Base-by-base conservation (phyloP, 345 rosid genomes). In the Boechera divaricarpa region DNA sequence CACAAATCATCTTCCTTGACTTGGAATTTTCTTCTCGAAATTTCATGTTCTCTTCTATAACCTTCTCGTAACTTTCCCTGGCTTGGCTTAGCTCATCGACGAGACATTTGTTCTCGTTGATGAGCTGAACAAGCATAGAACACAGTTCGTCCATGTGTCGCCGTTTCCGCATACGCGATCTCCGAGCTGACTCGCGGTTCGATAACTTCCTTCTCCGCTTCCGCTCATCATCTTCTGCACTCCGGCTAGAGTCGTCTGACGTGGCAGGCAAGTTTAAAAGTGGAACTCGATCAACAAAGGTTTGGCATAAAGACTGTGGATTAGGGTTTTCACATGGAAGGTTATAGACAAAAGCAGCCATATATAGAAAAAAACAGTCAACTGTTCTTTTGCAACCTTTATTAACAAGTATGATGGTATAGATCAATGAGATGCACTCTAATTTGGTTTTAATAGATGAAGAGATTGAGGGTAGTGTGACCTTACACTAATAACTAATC, bases 131-230 rank as follows among this genome's bases (percentile, higher is more conserved):
- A 66, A 75, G 64, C 65, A 67, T 57, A 15, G 66, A 65, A 72
- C 78, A 75, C 1, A 75, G 15, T 28, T 66, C 78, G 1, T 75
- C 78, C 51, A 66, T 3, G 33, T 66, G 41, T 56, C 72, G 16
- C 0, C 51, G 15, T 57, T 75, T 75, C 13, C 78, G 47, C 78
- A 75, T 45, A 66, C 78, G 72, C 7, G 78, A 75, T 67, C 78
- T 75, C 31, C 73, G 39, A 56, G 78, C 78, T 57, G 78, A 75
- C 47, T 75, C 73, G 0, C 78, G 72, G 67, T 75, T 75, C n/a
- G 78, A 66, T 2, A 67, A 59, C 60, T 45, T 67, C 60, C 73
- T 75, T 58, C 52, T 66, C 31, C 42, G 8, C 59, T 48, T 75
- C n/a, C 73, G 57, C n/a, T 75, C 73, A 57, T 75, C 59, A 21